Conservation (phyloP, 148 eudicot genomes). For the Silene conica region DNA sequence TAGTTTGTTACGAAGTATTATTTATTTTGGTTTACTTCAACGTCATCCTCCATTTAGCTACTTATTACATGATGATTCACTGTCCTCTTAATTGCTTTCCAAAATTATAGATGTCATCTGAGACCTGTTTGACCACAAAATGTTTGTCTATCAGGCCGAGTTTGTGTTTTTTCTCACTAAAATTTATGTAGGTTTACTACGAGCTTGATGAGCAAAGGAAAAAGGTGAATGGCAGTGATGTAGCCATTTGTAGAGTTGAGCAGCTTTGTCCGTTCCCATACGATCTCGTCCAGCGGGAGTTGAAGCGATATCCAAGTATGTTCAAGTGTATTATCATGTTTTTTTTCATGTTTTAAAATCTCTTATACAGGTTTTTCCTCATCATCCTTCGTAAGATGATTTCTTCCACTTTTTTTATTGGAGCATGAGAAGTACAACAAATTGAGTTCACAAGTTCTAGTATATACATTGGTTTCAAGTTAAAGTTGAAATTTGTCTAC, state of each 20-base stretch:
- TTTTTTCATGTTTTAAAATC: neutral
- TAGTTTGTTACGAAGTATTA: neutral
- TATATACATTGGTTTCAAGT: neutral
- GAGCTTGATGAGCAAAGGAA: slow-evolving; percentile 86
- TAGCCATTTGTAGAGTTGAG: slow-evolving; percentile 94
- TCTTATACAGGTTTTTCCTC: neutral
- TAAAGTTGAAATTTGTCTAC: neutral
- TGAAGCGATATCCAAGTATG: slow-evolving; percentile 95
- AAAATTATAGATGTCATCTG: neutral
- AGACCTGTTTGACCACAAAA: neutral
- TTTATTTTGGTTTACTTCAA: neutral
- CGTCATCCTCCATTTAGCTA: slow-evolving; percentile 1
- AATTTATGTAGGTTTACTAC: slow-evolving; percentile 65
- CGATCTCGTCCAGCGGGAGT: slow-evolving; percentile 86
- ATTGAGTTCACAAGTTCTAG: neutral
- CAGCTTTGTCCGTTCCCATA: slow-evolving; percentile 98
- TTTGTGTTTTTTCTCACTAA: neutral
- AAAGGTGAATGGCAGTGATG: slow-evolving; percentile 47
- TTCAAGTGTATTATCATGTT: slow-evolving; percentile 5
- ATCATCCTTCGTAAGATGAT: neutral
- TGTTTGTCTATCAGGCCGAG: neutral
- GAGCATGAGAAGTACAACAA: neutral
- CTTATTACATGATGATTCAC: neutral
- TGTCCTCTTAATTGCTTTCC: neutral
- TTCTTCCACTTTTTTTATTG: neutral